Base-by-base conservation (phyloP, 2,329 filamentous ascomycete genomes). In the Tricladium varicosporioides region DNA sequence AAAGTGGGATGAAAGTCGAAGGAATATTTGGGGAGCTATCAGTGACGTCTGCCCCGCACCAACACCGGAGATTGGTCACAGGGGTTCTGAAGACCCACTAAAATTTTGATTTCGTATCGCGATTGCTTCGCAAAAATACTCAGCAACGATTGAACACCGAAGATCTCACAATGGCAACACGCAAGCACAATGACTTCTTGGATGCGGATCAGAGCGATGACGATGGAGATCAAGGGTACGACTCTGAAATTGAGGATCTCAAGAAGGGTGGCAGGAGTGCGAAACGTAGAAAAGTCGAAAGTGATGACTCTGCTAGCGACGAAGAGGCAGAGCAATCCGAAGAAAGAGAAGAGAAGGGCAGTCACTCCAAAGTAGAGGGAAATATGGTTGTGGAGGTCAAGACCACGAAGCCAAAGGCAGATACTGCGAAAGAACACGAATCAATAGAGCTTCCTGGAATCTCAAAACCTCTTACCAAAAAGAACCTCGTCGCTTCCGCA, bases 131-230 rank as follows among this genome's bases (percentile, higher is more conserved):
- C 22, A 43, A 43, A 43, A 43, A 43, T 43, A 43, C 13, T 43
- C 13, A 14, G 13, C 22, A 11, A 43, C 49, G 22, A 8, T 22
- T 27, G 33, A 11, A 65, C 44, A 36, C 47, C 33, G 51, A 46
- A 47, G 15, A 18, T 48, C 14, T 68, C 22, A 57, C 18, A 48
- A 91, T 92, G 88, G 73, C 85, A 1, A 77, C 83, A 43, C 82
- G 86, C 68, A 91, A 88, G 69, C 81, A 82, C 64, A 91, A 91
- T 71, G 81, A 89, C 52, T 92, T 87, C 66, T 80, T 92, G 31
- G 84, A 86, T 61, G 77, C 75, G 9, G 75, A 75, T 15, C 78
- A 83, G 15, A 87, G 84, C 67, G 82, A 85, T 36, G 82, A 78
- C 40, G 67, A 63, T 48, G 60, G 58, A 14, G 74, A 75, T 61